These are phyloP conservation scores for Paramecium biaurelia DNA, from an alignment of 73 alveolate species.

Conservation along the genomic window DNA sequence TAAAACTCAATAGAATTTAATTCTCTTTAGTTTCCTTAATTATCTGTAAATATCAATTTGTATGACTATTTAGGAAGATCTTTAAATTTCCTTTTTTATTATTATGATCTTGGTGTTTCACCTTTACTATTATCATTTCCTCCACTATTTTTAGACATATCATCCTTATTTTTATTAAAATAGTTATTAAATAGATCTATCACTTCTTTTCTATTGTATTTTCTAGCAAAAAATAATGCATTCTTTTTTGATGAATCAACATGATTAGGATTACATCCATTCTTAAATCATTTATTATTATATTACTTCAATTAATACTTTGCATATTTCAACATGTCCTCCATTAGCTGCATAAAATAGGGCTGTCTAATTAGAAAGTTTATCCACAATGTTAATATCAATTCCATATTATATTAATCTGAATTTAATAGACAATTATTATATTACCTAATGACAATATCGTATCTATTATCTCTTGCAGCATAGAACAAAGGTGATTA, in stretches of 20 bases:
- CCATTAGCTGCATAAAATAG: slow-evolving; percentile 92
- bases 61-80: slow-evolving; percentile 42
- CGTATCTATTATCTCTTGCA: slow-evolving; percentile 79
- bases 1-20: slow-evolving; percentile 43
- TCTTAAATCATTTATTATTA: not conserved
- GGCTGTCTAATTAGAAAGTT: slow-evolving; percentile 81
- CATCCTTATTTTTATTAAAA: slow-evolving; percentile 41
- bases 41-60: slow-evolving; percentile 62
- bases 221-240: slow-evolving; percentile 82
- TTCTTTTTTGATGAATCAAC: slow-evolving; percentile 76
- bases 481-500: slow-evolving; percentile 86
- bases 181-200: slow-evolving; percentile 65
- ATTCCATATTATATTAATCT: slow-evolving; percentile 75
- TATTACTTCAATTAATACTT: slow-evolving; percentile 68
- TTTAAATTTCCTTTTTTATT: slow-evolving; percentile 13
- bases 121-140: slow-evolving; percentile 36
- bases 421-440: not conserved
- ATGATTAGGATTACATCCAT: slow-evolving; percentile 82
- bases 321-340: slow-evolving; percentile 82
- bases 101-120: not conserved
- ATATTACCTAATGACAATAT: slow-evolving; percentile 44
- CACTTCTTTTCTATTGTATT: slow-evolving; percentile 69
- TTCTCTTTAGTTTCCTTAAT: slow-evolving; percentile 62
- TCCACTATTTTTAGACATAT: slow-evolving; percentile 37
- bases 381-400: slow-evolving; percentile 79